Evolutionary conservation across 2,329 filamentous ascomycete genomes (phyloP), one percentile per base, ranked within the genome.

Genomic region (Dryadomyces quercus-mongolicae): DNA sequence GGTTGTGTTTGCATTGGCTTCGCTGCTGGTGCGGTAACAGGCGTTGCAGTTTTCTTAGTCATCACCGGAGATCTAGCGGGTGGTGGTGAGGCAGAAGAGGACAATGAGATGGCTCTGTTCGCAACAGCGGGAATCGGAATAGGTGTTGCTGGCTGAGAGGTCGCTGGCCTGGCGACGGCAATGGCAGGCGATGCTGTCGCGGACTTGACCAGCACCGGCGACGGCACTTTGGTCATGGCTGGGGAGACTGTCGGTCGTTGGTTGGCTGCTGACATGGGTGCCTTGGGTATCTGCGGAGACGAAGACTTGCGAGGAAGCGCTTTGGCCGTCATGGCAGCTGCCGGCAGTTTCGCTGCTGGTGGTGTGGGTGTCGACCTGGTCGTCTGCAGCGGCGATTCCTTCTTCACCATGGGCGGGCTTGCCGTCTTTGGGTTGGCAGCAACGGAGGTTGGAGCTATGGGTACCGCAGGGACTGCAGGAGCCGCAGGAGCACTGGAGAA

Each of bases 61-160:
- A 65, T 61, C 4, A 65, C 62, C 1, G 60, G 57, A 5, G 61
- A 59, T 16, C 56, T 60, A 5, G 48, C 50, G 12, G 62, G 59
- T 5, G 49, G 45, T 2, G 57, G 55, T 2, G 59, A 55, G 4
- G 56, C 52, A 7, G 56, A 54, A 7, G 56, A 55, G 4, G 55
- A 54, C 16, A 57, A 12, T 7, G 58, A 55, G 8, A 51, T 54
- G 18, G 54, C 50, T 43, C 56, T 55, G 54, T 61, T 34, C 3
- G 18, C 20, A 7, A 8, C 8, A 8, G 54, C 44, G 6, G 49
- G 36, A 18, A 40, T n/a, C 2, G 48, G 50, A 2, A 31, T 46
- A 1, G 57, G 56, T 15, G 52, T 54, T 18, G 53, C 36, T 20
- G 51, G 49, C 45, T 56, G 56, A 1, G 63, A 9, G 58, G 49